Evolutionary conservation across 2,329 filamentous ascomycete genomes (phyloP), one percentile per base, ranked within the genome.

Genomic region (Lecanicillium sp.): DNA sequence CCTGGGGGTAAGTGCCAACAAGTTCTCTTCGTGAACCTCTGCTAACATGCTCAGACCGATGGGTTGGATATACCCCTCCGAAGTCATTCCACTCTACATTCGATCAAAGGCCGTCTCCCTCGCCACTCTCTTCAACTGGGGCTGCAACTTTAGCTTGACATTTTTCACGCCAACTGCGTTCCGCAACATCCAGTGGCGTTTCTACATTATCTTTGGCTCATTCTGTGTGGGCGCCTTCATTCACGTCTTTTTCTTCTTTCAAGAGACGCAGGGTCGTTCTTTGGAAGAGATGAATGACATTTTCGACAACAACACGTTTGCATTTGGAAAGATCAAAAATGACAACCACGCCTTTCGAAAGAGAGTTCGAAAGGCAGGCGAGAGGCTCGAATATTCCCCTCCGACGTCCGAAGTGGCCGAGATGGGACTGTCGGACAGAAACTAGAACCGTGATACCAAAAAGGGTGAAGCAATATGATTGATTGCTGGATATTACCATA

Each of bases 31-130:
- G 7, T 20, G 4, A 24, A 15, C 3, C 4, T 20, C 9, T 15
- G 14, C 40, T 43, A 43, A 43, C 40, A 12, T 4, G 5, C 27
- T 4, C 27, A 43, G 64, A 9, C 71, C 71, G 1, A 67, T 67
- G 1, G 67, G 66, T 2, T 74, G 71, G 71, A 70, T 69, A 0
- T 74, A 74, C 50, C 68, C 71, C 1, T 68, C 70, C n/a, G 71
- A 74, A 57, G 69, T 72, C 55, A 69, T 66, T 55, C 68, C 68
- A 2, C 62, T 60, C 30, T 63, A 64, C 54, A 64, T 71, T 36
- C 64, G 69, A 30, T 67, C 67, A 54, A 72, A 70, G 61, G 69
- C 67, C n/a, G 68, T 71, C 17, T 69, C 67, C 2, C 51, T 72
- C 26, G 62, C 68, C 12, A 71, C 68, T 0, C 60, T 67, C 4